These are phyloP conservation scores for Boletus sp. DNA, from an alignment of 768 basidiomycete genomes.

Conservation along the genomic window DNA sequence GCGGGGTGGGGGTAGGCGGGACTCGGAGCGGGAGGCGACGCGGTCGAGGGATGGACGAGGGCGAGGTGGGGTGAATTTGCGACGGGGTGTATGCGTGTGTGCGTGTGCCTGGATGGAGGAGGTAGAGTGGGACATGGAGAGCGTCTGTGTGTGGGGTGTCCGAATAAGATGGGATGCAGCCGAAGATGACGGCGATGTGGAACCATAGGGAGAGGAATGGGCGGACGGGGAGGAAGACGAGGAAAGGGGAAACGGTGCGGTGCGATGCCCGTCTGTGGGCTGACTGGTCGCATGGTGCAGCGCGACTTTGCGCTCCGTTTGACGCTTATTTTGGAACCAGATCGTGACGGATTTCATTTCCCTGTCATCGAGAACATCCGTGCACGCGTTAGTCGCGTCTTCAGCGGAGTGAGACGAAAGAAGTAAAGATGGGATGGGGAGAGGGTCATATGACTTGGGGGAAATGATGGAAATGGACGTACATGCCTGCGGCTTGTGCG, in stretches of 20 bases:
- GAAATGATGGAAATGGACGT: slow-evolving; percentile 26
- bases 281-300: slow-evolving; percentile 35
- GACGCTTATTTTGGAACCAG: slow-evolving; percentile 36
- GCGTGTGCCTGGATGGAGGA: not conserved
- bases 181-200: slow-evolving; percentile 24
- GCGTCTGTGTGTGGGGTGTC: slow-evolving; percentile 36
- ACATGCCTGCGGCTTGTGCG: slow-evolving; percentile 63
- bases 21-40: slow-evolving; percentile 30
- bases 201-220: slow-evolving; percentile 17
- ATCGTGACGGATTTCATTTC: slow-evolving; percentile 37
- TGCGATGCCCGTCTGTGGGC: slow-evolving; percentile 17
- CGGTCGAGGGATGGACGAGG: slow-evolving; percentile 32
- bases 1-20: slow-evolving; percentile 28
- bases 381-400: slow-evolving; percentile 9
- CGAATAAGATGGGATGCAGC: slow-evolving; percentile 29
- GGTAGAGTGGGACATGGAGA: slow-evolving; percentile 7
- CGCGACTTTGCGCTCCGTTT: slow-evolving; percentile 53
- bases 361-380: slow-evolving; percentile 10
- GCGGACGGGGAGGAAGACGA: slow-evolving; percentile 18
- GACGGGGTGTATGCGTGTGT: slow-evolving; percentile 19
- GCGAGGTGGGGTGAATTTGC: slow-evolving; percentile 30
- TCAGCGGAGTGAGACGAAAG: not conserved
- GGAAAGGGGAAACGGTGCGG: slow-evolving; percentile 8
- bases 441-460: not conserved
- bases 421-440: not conserved